Evolutionary conservation across 192 early-diverging fungal species (phyloP), one percentile per base, ranked within the genome.

Genomic region (Coemansia sp.): DNA sequence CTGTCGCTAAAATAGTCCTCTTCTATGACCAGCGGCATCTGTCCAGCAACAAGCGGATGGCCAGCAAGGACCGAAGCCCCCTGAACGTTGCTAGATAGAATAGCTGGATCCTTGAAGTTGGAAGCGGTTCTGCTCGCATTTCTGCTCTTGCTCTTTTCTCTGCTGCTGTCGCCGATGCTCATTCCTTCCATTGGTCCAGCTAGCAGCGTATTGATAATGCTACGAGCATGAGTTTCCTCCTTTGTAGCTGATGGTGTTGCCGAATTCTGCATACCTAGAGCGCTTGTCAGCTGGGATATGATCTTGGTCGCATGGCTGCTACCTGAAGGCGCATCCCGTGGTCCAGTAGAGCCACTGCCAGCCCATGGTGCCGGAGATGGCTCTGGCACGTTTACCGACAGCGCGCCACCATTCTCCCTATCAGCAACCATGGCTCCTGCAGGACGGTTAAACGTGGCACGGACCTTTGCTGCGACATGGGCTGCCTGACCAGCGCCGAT

Each of bases 1-100:
- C 78, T 81, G 38, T 81, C 78, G 63, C 77, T 80, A 31, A 71
- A 48, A 48, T 76, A 81, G 50, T 75, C 73, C 25, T 75, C 73
- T 48, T 76, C 78, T 6, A 81, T 68, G 30, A 81, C 70, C 57
- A 81, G 28, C 50, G 73, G 78, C 18, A 66, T 45, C 59, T 75
- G 71, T 7, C 76, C 68, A n/a, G 69, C 50, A 3, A 73, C 71
- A n/a, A 57, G 66, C 25, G 75, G 75, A 22, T 77, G 74, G 56
- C 29, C 66, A 64, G 61, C 20, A 54, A 51, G 54, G 36, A 17
- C 57, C 61, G 22, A 42, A 45, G 10, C 25, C 28, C 45, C 7
- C 55, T 38, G 36, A 10, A 38, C 10, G 10, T 38, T 38, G 36
- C 36, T 38, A 10, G 36, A 38, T 38, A 38, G 8, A 22, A 34